phyloP scores from a whole-genome alignment of 805 yeast species.

The Kuraishia piskuri region DNA sequence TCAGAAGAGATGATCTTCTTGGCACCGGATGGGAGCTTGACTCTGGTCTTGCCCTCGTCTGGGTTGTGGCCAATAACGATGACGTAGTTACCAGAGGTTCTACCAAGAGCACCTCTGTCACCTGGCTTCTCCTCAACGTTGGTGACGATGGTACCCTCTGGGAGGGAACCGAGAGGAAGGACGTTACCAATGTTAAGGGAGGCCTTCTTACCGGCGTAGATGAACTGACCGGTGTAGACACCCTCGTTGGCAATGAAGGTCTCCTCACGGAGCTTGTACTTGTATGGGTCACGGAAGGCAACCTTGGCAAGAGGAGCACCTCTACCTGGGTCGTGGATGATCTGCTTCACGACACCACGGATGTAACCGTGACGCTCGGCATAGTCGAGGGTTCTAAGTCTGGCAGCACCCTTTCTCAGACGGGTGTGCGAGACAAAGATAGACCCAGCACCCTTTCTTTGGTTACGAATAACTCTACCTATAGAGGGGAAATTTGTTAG shows the following conservation, averaged over 20 bases:
- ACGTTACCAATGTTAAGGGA: slow-evolving; percentile 95
- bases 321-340: slow-evolving; percentile 99
- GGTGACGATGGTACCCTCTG: slow-evolving; percentile 44
- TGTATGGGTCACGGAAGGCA: slow-evolving; percentile 99
- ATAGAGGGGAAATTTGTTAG: slow-evolving; percentile 5
- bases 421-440: slow-evolving; percentile 99
- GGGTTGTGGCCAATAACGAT: slow-evolving; percentile 99
- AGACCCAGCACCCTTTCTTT: slow-evolving; percentile 99
- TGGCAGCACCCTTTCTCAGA: slow-evolving; percentile 99
- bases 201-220: slow-evolving; percentile 98
- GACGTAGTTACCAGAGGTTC: slow-evolving; percentile 99
- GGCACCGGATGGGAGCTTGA: slow-evolving; percentile 98
- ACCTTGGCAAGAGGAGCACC: slow-evolving; percentile 99
- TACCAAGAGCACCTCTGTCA: slow-evolving; percentile 91
- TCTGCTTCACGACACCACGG: slow-evolving; percentile 98
- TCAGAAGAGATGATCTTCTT: slow-evolving; percentile 92
- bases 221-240: slow-evolving; percentile 98
- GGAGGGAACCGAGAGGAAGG: slow-evolving; percentile 89
- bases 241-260: slow-evolving; percentile 99
- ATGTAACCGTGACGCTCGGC: slow-evolving; percentile 99
- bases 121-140: slow-evolving; percentile 46
- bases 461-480: slow-evolving; percentile 99
- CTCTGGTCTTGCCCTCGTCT: slow-evolving; percentile 98
- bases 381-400: slow-evolving; percentile 97
- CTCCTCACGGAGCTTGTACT: slow-evolving; percentile 95